Evolutionary conservation across 2,329 filamentous ascomycete species (phyloP), one percentile per base, ranked within the genome.

Genomic region (Cladophialophora psammophila): DNA sequence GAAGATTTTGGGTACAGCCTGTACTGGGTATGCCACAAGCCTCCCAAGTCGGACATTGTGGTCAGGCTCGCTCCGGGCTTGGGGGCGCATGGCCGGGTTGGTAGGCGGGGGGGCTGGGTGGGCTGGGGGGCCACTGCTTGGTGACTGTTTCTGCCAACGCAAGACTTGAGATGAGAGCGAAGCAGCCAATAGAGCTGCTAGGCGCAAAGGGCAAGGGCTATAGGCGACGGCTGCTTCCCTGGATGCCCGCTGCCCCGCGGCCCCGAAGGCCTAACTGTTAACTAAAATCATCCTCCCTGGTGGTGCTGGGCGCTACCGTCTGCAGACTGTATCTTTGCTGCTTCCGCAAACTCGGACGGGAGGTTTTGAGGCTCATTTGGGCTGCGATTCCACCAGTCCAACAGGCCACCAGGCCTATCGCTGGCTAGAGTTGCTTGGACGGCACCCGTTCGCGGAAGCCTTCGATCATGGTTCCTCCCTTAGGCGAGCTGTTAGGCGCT

Each of bases 221-320:
- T 38, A 55, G 32, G 53, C 32, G 53, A 34, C 60, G 60, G 60
- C 36, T 56, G 60, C 60, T 63, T 48, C 60, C 60, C 52, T 63
- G 31, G 18, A 35, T 63, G 35, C 60, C 52, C 50, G 50, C 15
- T 40, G 60, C 36, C 60, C 60, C 59, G 59, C 54, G 42, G 31
- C 57, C 57, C 42, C 57, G 57, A 60, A 60, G 40, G 31, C 48
- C 45, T 38, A 54, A 40, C 35, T 8, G 45, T 34, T 42, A 61
- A 53, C 59, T 61, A 61, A 45, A 36, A 36, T 34, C 53, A 36
- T 42, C 42, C 31, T 36, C n/a, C 45, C 36, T 61, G 34, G 26
- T 26, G 26, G 26, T 26, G 26, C 26, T 26, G 3, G 59, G 58
- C 58, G 31, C 50, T 13, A 34, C 40, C 40, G 31, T 36, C 32